Percentiles rank a stretch among this genome's conserved stretches.
Evolutionary conservation across 768 basidiomycete species (phyloP).

Genomic region (Hydnomerulius pinastri): DNA sequence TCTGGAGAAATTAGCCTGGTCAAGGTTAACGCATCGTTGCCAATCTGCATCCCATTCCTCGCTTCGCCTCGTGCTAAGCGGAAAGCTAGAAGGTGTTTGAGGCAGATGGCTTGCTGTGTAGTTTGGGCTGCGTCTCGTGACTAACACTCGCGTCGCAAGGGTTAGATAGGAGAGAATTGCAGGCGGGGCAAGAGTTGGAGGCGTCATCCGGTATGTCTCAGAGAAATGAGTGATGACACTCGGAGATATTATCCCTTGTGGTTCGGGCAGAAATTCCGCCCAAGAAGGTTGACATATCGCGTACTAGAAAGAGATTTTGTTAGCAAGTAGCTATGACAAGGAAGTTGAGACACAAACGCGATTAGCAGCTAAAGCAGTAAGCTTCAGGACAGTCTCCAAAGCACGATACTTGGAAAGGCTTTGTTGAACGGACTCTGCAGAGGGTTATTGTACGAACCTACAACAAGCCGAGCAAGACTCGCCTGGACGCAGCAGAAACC

Average conservation of each 20-base stretch:
- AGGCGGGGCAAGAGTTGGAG: constrained; percentile 66
- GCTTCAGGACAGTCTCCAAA: constrained; percentile 53
- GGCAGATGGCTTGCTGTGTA: constrained; percentile 6
- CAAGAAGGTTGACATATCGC: constrained; percentile 57
- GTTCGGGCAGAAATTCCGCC: constrained; percentile 52
- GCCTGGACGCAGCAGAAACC: constrained; percentile 70
- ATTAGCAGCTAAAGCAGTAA: constrained; percentile 70
- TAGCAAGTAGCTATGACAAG: constrained; percentile 1
- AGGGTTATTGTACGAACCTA: constrained; percentile 4
- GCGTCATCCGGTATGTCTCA: constrained; percentile 45
- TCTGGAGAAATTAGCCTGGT: constrained; percentile 32
- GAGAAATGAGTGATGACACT: constrained; percentile 44
- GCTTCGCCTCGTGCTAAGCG: constrained; percentile 29
- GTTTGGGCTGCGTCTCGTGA: neutral
- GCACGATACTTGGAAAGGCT: constrained; percentile 43
- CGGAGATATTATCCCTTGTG: constrained; percentile 19
- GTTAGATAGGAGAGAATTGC: constrained; percentile 73
- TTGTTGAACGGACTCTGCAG: constrained; percentile 49
- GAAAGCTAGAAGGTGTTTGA: constrained; percentile 13
- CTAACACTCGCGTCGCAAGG: constrained; percentile 37
- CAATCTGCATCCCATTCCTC: constrained; percentile 74
- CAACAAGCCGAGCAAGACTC: constrained; percentile 23
- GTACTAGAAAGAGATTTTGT: constrained; percentile 49
- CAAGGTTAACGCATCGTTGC: constrained; percentile 52
- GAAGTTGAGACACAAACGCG: constrained; percentile 40